Conservation (phyloP, 495 filamentous ascomycete species). For the Penicillium bovifimosum region DNA sequence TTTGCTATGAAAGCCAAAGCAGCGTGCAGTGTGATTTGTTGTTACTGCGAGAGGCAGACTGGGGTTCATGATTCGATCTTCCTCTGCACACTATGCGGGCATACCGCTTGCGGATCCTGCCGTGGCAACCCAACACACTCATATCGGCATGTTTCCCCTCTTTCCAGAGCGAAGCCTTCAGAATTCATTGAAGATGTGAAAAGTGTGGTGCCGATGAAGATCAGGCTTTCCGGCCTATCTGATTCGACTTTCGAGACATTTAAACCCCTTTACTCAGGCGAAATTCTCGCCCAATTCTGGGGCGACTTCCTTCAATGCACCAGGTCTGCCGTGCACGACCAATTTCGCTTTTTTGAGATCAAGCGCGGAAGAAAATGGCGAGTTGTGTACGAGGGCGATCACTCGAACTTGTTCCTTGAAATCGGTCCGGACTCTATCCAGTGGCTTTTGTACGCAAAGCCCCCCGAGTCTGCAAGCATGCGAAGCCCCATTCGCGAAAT, state of each 20-base stretch:
- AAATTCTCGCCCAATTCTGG: slow-evolving; percentile 24
- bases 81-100: slow-evolving; percentile 48
- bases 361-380: slow-evolving; percentile 49
- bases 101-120: slow-evolving; percentile 53
- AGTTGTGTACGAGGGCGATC: slow-evolving; percentile 44
- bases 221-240: slow-evolving; percentile 35
- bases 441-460: slow-evolving; percentile 56
- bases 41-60: slow-evolving; percentile 53
- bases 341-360: slow-evolving; percentile 42
- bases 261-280: slow-evolving; percentile 6
- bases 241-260: slow-evolving; percentile 19
- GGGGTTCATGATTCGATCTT: slow-evolving; percentile 33
- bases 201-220: slow-evolving; percentile 41
- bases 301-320: slow-evolving; percentile 31
- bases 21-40: slow-evolving; percentile 40
- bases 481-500: too few relatives aligned
- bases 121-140: slow-evolving; percentile 52
- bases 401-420: slow-evolving; percentile 45
- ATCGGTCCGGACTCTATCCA: slow-evolving; percentile 36
- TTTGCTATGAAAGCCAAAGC: slow-evolving; percentile 20
- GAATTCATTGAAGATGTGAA: slow-evolving; percentile 46
- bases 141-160: slow-evolving; percentile 27
- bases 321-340: slow-evolving; percentile 26
- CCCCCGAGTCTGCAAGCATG: too few relatives aligned
- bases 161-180: slow-evolving; percentile 36